phyloP scores from a whole-genome alignment of 83 land plant species.

The Picea abies region DNA sequence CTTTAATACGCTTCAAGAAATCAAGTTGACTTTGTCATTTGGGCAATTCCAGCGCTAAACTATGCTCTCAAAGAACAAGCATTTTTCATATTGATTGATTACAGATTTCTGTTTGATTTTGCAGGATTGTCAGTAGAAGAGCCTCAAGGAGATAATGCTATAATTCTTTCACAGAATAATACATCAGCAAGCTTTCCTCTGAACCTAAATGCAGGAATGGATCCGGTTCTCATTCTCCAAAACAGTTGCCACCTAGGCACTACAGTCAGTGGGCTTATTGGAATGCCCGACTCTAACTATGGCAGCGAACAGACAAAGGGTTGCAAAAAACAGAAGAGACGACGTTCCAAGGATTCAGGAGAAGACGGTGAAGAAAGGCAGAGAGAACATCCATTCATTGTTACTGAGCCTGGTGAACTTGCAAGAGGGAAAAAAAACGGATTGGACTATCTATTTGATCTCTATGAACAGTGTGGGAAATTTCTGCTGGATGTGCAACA shows the following conservation, averaged over 20 bases:
- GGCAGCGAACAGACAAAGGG: constrained; percentile 18
- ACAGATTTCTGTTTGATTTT: background rate
- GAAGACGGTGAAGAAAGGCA: constrained; percentile 77
- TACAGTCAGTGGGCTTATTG: constrained; percentile 25
- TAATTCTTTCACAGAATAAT: constrained; percentile 26
- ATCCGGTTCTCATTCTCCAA: constrained; percentile 19
- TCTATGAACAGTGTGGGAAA: constrained; percentile 91
- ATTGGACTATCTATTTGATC: constrained; percentile 91
- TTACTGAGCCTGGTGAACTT: constrained; percentile 97
- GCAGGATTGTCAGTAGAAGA: constrained; percentile 19
- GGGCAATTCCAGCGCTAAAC: too few species aligned
- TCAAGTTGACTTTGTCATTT: too few species aligned
- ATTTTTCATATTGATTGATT: too few species aligned
- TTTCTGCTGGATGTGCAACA: constrained; percentile 90
- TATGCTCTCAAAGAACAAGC: too few species aligned
- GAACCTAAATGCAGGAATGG: constrained; percentile 21
- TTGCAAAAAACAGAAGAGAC: constrained; percentile 39
- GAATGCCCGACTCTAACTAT: constrained; percentile 31
- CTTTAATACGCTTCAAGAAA: background rate
- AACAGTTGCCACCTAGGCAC: constrained; percentile 8
- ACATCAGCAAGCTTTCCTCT: constrained; percentile 13
- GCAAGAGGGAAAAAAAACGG: constrained; percentile 99
- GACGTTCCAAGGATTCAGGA: constrained; percentile 38
- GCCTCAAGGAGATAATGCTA: constrained; percentile 25
- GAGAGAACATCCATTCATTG: constrained; percentile 98